Evolutionary conservation across 306 rosid genomes (phyloP).

Genomic region (Castanospermum australe): DNA sequence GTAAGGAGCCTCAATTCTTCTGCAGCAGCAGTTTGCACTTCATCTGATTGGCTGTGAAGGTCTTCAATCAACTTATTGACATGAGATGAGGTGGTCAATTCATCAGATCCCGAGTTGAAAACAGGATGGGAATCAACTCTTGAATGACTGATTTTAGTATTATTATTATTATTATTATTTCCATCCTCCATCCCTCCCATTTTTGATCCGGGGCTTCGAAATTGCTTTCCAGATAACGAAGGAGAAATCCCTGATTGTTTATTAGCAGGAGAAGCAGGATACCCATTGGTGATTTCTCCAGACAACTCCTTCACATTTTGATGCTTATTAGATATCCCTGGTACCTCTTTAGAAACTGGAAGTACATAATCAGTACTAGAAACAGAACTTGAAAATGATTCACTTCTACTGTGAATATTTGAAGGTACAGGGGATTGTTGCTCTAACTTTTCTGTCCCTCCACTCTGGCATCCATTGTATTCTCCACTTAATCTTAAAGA

Average conservation of each 20-base stretch:
- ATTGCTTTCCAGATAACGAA: conserved; percentile 43
- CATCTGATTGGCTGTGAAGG: conserved; percentile 61
- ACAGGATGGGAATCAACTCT: conserved; percentile 36
- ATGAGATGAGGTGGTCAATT: conserved; percentile 53
- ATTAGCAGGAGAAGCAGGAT: conserved; percentile 34
- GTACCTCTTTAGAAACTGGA: conserved; percentile 51
- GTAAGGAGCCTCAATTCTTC: conserved; percentile 92
- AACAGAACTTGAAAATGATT: conserved; percentile 75
- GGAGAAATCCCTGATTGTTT: conserved; percentile 41
- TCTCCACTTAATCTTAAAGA: conserved; percentile 47
- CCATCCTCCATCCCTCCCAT: conserved; percentile 42
- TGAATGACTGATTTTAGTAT: conserved; percentile 27
- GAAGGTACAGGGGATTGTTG: conserved; percentile 65
- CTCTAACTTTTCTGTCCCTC: conserved; percentile 45
- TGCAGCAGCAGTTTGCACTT: conserved; percentile 74
- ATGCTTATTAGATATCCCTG: conserved; percentile 42
- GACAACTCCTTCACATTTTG: conserved; percentile 45
- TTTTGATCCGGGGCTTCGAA: conserved; percentile 39
- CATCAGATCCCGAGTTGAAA: conserved; percentile 42
- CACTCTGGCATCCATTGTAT: conserved; percentile 48
- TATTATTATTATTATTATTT: conserved; percentile 31
- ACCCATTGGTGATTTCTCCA: conserved; percentile 58
- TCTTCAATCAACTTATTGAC: conserved; percentile 71
- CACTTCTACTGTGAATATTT: conserved; percentile 71
- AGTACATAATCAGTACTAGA: conserved; percentile 68